Base-by-base conservation (phyloP, 345 rosid genomes). In the Ailanthus altissimus region DNA sequence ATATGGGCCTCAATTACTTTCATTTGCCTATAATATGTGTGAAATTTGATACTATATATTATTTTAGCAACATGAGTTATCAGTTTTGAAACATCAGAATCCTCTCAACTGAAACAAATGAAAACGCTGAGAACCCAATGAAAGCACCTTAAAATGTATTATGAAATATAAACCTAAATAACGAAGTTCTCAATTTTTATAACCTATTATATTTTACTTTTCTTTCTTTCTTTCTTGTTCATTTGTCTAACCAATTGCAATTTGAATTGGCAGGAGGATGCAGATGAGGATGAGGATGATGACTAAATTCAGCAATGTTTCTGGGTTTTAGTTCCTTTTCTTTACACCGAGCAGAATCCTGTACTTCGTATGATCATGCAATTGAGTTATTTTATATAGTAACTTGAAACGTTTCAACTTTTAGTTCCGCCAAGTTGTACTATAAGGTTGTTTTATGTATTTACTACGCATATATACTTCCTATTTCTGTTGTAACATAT, bases 221-320 rank as follows among this genome's bases (percentile, higher is more conserved):
- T 69, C 9, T 38, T 69, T 11, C 9, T 38, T 69, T 11, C 7
- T 18, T 50, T 43, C 26, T 45, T 18, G 2, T 60, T 16, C 36
- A 15, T 47, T 32, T 58, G 12, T 28, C 67, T 16, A 18, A 38
- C 45, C 57, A 28, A 6, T 18, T 42, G 32, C 23, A 7, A 7
- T 46, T 8, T 74, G 43, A 63, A 40, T 63, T 78, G 15, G 15
- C 65, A 78, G 81, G 81, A 78, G 49, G 81, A 69, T 26, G 73
- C 72, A 10, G 81, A 78, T 12, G 81, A 63, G 0, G 76, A 78
- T 0, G 81, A 72, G 65, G 81, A 78, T 3, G 71, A 75, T 9
- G 78, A 75, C 50, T 75, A 10, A 65, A 75, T 10, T 10, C 57
- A 7, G 47, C 7, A 53, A 50, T 16, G 75, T 25, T 21, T 53